These are phyloP conservation scores for Garcia nutans DNA, from an alignment of 345 rosid genomes.

Conservation along the genomic window DNA sequence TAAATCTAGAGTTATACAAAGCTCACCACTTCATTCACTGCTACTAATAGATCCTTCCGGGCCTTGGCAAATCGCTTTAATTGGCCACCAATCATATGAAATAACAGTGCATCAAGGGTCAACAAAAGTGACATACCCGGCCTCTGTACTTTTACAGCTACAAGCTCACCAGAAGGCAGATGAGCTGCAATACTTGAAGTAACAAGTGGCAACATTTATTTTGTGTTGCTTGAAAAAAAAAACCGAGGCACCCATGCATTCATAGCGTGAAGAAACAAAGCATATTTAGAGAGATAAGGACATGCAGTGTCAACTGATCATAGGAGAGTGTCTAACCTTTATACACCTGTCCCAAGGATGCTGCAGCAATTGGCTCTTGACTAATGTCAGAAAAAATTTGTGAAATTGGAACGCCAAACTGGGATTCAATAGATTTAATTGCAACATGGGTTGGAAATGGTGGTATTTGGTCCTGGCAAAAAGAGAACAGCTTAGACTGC, in stretches of 20 bases:
- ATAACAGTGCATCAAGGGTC: slow-evolving; percentile 94
- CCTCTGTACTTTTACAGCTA: slow-evolving; percentile 97
- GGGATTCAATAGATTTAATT: slow-evolving; percentile 73
- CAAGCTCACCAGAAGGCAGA: slow-evolving; percentile 92
- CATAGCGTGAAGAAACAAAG: slow-evolving; percentile 1
- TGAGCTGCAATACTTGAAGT: slow-evolving; percentile 85
- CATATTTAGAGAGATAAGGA: not conserved
- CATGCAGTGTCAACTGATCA: not conserved
- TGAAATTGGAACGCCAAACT: slow-evolving; percentile 68
- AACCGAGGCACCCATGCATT: not conserved
- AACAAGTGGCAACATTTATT: slow-evolving; percentile 28
- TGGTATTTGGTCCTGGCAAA: slow-evolving; percentile 84
- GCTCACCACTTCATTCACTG: slow-evolving; percentile 92
- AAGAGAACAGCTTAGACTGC: slow-evolving; percentile 18
- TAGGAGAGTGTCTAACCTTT: slow-evolving; percentile 62
- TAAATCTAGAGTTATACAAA: slow-evolving; percentile 15
- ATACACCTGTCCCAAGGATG: slow-evolving; percentile 96
- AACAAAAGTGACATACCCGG: slow-evolving; percentile 78
- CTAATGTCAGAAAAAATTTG: slow-evolving; percentile 82
- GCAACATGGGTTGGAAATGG: slow-evolving; percentile 81
- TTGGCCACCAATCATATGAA: slow-evolving; percentile 93
- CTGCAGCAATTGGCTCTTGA: slow-evolving; percentile 87
- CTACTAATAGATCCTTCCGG: slow-evolving; percentile 78
- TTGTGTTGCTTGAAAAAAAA: slow-evolving; percentile 15
- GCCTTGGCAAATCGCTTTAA: slow-evolving; percentile 90